These are phyloP conservation scores for Rhizoctonia solani DNA, from an alignment of 1,284 basidiomycete species.

Conservation along the genomic window DNA sequence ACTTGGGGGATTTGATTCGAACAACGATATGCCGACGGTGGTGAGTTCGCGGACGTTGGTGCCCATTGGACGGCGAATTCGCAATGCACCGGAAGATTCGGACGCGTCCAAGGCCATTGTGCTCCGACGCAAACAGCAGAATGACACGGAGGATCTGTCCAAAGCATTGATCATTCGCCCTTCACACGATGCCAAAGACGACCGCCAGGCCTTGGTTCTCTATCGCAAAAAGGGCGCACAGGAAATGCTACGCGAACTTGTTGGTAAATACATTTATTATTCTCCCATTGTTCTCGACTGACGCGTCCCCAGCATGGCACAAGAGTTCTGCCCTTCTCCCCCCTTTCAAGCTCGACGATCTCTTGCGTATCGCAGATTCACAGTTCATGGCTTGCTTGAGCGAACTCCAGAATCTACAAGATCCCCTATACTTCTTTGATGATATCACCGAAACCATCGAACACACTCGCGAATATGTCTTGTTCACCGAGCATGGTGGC, in stretches of 20 bases:
- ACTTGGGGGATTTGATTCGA: no score
- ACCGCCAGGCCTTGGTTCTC: slow-evolving; percentile 32
- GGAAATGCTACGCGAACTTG: slow-evolving; percentile 1
- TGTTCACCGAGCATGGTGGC: slow-evolving; percentile 21
- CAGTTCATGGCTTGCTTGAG: slow-evolving; percentile 35
- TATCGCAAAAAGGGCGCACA: slow-evolving; percentile 28
- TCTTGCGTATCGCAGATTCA: slow-evolving; percentile 35
- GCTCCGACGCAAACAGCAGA: slow-evolving; percentile 16
- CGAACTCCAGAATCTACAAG: slow-evolving; percentile 34
- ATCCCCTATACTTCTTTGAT: slow-evolving; percentile 35
- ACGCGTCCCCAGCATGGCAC: slow-evolving; percentile 23
- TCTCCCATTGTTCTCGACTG: background rate
- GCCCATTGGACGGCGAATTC: slow-evolving; percentile 24
- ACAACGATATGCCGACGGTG: slow-evolving; percentile 32
- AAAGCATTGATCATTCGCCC: slow-evolving; percentile 29
- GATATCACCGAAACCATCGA: slow-evolving; percentile 35
- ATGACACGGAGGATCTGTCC: slow-evolving; percentile 27
- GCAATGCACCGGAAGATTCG: slow-evolving; percentile 20
- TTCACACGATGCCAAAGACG: slow-evolving; percentile 22
- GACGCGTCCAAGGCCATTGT: slow-evolving; percentile 29
- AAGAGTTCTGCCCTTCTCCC: slow-evolving; percentile 34
- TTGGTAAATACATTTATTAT: background rate
- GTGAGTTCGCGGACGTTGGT: slow-evolving; percentile 28
- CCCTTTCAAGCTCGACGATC: slow-evolving; percentile 35
- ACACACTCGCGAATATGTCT: slow-evolving; percentile 23